Evolutionary conservation across 1,139 yeast species (phyloP).

Genomic region (Hansenula sp.): DNA sequence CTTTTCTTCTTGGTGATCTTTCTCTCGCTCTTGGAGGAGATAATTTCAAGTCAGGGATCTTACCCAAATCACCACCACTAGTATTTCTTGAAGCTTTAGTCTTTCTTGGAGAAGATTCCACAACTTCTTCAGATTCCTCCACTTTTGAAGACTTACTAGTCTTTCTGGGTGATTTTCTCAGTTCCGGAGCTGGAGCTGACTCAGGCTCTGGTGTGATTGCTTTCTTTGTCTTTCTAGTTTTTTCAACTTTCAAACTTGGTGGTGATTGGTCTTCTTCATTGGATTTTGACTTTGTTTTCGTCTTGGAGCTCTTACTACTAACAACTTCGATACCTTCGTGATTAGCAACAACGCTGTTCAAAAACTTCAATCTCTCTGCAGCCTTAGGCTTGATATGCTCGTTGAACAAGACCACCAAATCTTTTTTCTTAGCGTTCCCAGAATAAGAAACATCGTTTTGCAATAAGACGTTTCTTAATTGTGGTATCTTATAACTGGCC

Average conservation of each 20-base stretch:
- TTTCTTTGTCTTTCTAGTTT: constrained; percentile 4
- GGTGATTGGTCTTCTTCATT: background rate
- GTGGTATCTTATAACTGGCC: constrained; percentile 53
- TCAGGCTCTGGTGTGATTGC: background rate
- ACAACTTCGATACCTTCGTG: constrained; percentile 28
- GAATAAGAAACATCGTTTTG: constrained; percentile 52
- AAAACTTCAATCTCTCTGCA: constrained; percentile 9
- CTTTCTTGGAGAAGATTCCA: constrained; percentile 5
- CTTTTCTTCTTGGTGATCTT: constrained; percentile 9
- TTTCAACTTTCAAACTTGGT: constrained; percentile 1
- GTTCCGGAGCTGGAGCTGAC: constrained; percentile 1
- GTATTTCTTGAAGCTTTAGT: constrained; percentile 1
- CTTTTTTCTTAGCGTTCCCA: constrained; percentile 58
- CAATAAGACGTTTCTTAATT: constrained; percentile 56
- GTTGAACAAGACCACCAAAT: constrained; percentile 53
- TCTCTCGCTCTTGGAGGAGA: constrained; percentile 8
- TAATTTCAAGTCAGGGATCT: constrained; percentile 10
- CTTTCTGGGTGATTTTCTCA: constrained; percentile 17
- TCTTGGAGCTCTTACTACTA: constrained; percentile 6
- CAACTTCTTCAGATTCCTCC: background rate
- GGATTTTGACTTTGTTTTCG: background rate
- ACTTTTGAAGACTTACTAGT: constrained; percentile 5
- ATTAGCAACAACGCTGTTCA: constrained; percentile 21
- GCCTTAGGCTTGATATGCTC: constrained; percentile 33
- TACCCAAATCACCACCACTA: constrained; percentile 5